phyloP scores from a whole-genome alignment of 257 asterid genomes.

The Thymus mandschuricus region DNA sequence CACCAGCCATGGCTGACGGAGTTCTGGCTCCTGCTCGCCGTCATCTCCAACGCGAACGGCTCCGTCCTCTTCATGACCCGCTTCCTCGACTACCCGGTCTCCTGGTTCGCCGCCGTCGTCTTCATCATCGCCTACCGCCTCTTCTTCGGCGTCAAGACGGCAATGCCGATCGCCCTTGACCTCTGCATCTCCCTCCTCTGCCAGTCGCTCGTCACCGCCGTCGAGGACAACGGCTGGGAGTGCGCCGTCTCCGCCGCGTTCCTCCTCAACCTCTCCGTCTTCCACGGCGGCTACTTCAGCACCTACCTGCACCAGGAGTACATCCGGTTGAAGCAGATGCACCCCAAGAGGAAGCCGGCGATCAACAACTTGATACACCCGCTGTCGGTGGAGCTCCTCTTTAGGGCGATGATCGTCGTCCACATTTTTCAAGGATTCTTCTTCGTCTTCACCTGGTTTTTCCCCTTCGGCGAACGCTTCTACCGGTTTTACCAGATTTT shows the following conservation, averaged over 20 bases:
- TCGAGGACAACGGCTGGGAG: constrained; percentile 3
- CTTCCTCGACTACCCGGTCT: constrained; percentile 33
- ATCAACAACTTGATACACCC: constrained; percentile 31
- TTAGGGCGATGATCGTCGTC: constrained; percentile 31
- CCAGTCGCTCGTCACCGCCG: constrained; percentile 28
- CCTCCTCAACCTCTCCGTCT: constrained; percentile 35
- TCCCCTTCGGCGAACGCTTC: constrained; percentile 37
- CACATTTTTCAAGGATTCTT: constrained; percentile 39
- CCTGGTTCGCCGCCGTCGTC: constrained; percentile 39
- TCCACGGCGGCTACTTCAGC: constrained; percentile 38
- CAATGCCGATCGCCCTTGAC: constrained; percentile 43
- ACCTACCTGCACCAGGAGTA: constrained; percentile 33
- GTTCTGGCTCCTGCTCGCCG: constrained; percentile 41
- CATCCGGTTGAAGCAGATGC: constrained; percentile 22
- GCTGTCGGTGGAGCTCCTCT: constrained; percentile 34
- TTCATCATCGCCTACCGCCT: constrained; percentile 39
- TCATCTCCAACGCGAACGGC: constrained; percentile 42
- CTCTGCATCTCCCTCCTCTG: constrained; percentile 37
- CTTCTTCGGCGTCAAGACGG: constrained; percentile 34
- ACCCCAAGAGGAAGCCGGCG: constrained; percentile 32
- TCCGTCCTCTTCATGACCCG: constrained; percentile 37
- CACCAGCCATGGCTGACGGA: constrained; percentile 38
- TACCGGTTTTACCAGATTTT: constrained; percentile 35
- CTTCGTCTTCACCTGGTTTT: constrained; percentile 39
- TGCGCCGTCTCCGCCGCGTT: constrained; percentile 33